Percentiles rank a stretch among this genome's conserved stretches.
These are phyloP conservation scores for Cyberlindnera veronae DNA, from an alignment of 805 yeast species.

Conservation along the genomic window DNA sequence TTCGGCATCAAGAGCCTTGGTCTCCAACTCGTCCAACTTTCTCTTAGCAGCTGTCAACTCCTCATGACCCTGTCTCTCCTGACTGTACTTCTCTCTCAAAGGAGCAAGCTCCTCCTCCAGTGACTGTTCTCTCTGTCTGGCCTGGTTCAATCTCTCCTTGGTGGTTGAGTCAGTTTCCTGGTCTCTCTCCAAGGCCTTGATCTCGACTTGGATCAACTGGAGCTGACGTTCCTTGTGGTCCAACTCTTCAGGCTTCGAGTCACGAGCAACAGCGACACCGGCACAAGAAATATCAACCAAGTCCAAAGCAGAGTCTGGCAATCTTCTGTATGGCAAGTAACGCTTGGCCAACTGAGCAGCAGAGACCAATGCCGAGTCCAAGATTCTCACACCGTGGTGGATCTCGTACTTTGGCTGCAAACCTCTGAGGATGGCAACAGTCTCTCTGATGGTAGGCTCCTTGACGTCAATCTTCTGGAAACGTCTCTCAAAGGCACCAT, in stretches of 20 bases:
- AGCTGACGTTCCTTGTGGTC: conserved; percentile 91
- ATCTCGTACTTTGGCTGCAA: conserved; percentile 92
- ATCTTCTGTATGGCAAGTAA: conserved; percentile 88
- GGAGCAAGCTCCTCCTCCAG: conserved; percentile 85
- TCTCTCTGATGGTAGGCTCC: conserved; percentile 88
- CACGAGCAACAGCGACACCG: conserved; percentile 96
- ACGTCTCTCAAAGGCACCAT: conserved; percentile 98
- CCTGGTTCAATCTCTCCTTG: conserved; percentile 78
- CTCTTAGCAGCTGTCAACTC: conserved; percentile 86
- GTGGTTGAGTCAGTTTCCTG: conserved; percentile 79
- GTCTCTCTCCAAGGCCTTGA: conserved; percentile 95
- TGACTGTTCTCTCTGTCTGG: conserved; percentile 74
- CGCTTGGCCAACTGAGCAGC: conserved; percentile 95
- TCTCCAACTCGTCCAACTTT: conserved; percentile 87
- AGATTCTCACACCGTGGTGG: conserved; percentile 95
- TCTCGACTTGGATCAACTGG: conserved; percentile 90
- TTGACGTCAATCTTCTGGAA: conserved; percentile 96
- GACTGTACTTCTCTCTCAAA: conserved; percentile 75
- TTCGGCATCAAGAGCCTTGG: conserved; percentile 93
- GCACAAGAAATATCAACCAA: conserved; percentile 96
- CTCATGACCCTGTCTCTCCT: conserved; percentile 89
- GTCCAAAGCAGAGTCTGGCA: conserved; percentile 97
- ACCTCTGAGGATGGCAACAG: conserved; percentile 95
- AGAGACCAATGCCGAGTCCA: conserved; percentile 89
- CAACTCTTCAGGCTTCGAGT: conserved; percentile 94